A percentile compares a stretch with the other conserved stretches of the same genome.
Evolutionary conservation across 108 stramenopile species (phyloP).

Genomic region (Cyclotella choctawhatcheeana): DNA sequence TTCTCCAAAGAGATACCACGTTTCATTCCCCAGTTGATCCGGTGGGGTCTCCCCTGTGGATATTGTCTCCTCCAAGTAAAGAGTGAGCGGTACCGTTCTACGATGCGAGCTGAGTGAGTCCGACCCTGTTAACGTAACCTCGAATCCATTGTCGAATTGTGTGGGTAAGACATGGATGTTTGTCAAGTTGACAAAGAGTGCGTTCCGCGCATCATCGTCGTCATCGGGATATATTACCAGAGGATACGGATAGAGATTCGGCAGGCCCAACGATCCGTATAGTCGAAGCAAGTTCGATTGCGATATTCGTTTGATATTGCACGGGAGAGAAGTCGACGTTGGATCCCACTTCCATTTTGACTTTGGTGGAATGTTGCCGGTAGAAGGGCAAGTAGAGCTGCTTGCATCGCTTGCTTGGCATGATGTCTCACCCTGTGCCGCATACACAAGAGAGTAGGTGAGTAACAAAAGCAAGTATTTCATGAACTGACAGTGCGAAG

Average conservation of each 20-base stretch:
- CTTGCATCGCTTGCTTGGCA: too few species aligned
- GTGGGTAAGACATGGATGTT: slow-evolving; percentile 47
- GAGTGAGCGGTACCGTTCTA: slow-evolving; percentile 54
- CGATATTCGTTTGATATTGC: slow-evolving; percentile 64
- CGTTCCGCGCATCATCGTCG: slow-evolving; percentile 28
- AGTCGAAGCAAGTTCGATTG: slow-evolving; percentile 34
- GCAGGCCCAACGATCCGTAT: slow-evolving; percentile 55
- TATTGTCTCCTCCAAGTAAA: slow-evolving; percentile 67
- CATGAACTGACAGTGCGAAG: too few species aligned
- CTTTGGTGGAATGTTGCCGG: neutral
- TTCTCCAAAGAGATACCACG: slow-evolving; percentile 91
- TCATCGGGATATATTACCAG: slow-evolving; percentile 56
- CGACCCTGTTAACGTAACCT: slow-evolving; percentile 77
- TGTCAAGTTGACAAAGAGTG: slow-evolving; percentile 57
- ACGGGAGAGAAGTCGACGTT: slow-evolving; percentile 55
- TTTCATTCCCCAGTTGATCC: slow-evolving; percentile 74
- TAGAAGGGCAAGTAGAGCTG: too few species aligned
- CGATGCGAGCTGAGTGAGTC: slow-evolving; percentile 86
- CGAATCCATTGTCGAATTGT: slow-evolving; percentile 63
- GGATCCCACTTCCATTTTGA: slow-evolving; percentile 73
- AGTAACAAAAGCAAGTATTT: too few species aligned
- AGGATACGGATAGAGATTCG: slow-evolving; percentile 62
- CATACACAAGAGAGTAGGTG: too few species aligned
- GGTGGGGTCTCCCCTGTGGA: slow-evolving; percentile 54
- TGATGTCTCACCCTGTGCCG: too few species aligned